Base-by-base conservation (phyloP, 257 asterid genomes). In the Forsythia suspensa region DNA sequence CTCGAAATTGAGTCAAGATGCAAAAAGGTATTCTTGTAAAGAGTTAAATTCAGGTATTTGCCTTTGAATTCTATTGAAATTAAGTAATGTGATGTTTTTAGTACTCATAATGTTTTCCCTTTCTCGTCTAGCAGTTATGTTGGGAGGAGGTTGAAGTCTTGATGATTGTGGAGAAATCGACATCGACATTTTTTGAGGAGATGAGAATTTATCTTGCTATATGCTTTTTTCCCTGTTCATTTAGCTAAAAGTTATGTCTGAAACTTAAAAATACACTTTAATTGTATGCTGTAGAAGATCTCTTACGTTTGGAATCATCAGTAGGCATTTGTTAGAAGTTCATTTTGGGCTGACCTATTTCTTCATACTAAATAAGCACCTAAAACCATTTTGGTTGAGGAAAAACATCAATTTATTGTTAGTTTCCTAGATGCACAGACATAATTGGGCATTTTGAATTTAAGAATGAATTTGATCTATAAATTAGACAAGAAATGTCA, bases 161-260 rank as follows among this genome's bases (percentile, higher is more conserved):
- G 67, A 72, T 78, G 79, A 41, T 78, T 55, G 71, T 71, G 76
- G 68, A 66, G 86, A 36, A 48, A 40, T 68, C 77, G 55, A 29
- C 34, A 29, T 29, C 1, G 48, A 10, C 59, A 52, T 15, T 15
- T 79, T 68, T 59, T 59, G 57, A 36, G 37, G 41, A 75, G 83
- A 66, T 40, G 29, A 76, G 77, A 46, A 75, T 74, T 63, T 37
- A 43, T 11, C 13, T 40, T 71, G 2, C 61, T 59, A n/a, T 34
- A 21, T 51, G 61, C 24, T 39, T 82, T 71, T 79, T 8, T 43
- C 4, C 34, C 34, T 43, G 11, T 43, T 43, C 51, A 43, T 1
- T 10, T 43, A 3, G 51, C 51, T 43, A 0, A 43, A 43, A 43
- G 2, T 29, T 43, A 10, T 43, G 51, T 43, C 51, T 43, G 51